Evolutionary conservation across 2,329 filamentous ascomycete genomes (phyloP), one percentile per base, ranked within the genome.

Genomic region (Penicillium sp.): DNA sequence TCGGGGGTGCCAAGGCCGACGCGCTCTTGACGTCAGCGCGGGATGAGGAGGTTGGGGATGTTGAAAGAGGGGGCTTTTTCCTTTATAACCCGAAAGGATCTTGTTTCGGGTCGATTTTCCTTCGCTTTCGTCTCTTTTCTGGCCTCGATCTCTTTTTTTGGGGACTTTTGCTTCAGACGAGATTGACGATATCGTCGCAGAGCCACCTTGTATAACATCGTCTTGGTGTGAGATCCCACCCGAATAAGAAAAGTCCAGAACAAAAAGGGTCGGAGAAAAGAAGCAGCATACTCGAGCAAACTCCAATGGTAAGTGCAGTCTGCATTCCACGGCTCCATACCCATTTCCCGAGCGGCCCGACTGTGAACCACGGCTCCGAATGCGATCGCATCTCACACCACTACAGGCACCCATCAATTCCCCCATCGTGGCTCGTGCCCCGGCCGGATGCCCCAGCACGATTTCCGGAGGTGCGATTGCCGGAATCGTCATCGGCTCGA

Each of bases 401-500:
- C n/a, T 11, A 7, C 11, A 65, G 63, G 63, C 63, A 5, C 63
- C 58, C 3, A 51, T 55, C 20, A 43, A 53, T 42, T 18, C 49
- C 3, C 51, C 55, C 9, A 53, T 68, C 20, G 35, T 51, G 24
- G 27, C 62, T 2, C 65, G 68, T 11, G 65, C 67, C 44, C 44
- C 63, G 13, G 48, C 44, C 36, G 56, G 55, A 46, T 71, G 68
- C 36, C 65, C 68, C 2, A 64, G 55, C 39, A 65, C 57, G 13
- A 63, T 74, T 16, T 63, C 59, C n/a, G 62, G 68, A 14, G 71
- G 72, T 1, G 69, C 55, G 4, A 69, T 74, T 25, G 72, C 70
- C 0, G 72, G 71, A 9, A 74, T 74, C 43, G 70, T 74, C 16
- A 63, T 74, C 44, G 71, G 72, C 10, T 64, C 67, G n/a, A 70